These are phyloP conservation scores for Eutrema japonicum DNA, from an alignment of 345 rosid species.

Conservation along the genomic window DNA sequence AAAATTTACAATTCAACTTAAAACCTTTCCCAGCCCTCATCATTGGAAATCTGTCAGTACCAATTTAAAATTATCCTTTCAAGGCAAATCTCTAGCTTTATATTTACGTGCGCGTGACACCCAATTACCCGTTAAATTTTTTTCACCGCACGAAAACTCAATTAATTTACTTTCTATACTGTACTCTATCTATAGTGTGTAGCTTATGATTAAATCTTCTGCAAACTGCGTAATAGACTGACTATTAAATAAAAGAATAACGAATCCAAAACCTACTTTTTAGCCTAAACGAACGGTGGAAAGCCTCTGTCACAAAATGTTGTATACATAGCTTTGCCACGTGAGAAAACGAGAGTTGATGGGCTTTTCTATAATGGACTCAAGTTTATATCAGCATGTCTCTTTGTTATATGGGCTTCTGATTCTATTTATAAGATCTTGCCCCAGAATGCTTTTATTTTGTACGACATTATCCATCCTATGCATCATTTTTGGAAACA, in stretches of 20 bases:
- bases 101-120: constrained; percentile 30
- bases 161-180: not conserved
- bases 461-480: not conserved
- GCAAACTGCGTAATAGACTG: constrained; percentile 22
- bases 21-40: constrained; percentile 29
- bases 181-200: constrained; percentile 3
- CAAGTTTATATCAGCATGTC: not conserved
- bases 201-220: constrained; percentile 34
- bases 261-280: constrained; percentile 19
- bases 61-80: constrained; percentile 34
- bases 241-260: not conserved
- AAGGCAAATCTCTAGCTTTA: constrained; percentile 37
- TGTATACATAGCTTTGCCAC: not conserved
- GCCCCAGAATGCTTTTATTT: constrained; percentile 8
- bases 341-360: not conserved
- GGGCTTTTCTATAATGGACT: not conserved
- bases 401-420: not conserved
- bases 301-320: not conserved
- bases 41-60: constrained; percentile 38
- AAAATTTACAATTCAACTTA: not conserved
- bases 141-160: not conserved
- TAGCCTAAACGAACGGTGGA: constrained; percentile 11
- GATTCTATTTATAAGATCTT: not conserved
- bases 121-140: not conserved
- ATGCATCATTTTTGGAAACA: not conserved